A percentile compares a stretch with the other conserved stretches of the same genome.
Evolutionary conservation across 495 filamentous ascomycete species (phyloP).

Genomic region (Clohesyomyces aquaticus): DNA sequence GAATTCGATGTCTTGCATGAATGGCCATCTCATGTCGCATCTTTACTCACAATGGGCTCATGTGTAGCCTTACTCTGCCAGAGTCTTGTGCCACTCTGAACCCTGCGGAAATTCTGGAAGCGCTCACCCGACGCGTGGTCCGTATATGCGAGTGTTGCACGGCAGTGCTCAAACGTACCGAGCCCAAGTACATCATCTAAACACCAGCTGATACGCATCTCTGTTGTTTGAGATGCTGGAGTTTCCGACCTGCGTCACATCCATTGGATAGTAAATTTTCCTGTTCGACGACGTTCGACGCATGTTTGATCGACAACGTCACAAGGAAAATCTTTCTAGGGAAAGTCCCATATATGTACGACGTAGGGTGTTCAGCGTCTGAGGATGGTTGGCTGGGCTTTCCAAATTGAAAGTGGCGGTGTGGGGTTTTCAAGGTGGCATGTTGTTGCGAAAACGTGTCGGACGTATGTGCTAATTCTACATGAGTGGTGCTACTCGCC

Average conservation of each 20-base stretch:
- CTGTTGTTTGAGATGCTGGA: too few species aligned
- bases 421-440: not conserved
- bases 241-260: not conserved
- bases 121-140: not conserved
- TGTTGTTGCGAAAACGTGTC: not conserved
- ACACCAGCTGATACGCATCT: too few species aligned
- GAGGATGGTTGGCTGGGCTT: not conserved
- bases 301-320: not conserved
- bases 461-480: not conserved
- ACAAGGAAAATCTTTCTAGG: not conserved
- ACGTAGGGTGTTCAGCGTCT: not conserved
- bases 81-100: too few species aligned
- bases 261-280: not conserved
- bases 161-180: not conserved
- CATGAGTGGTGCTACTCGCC: not conserved
- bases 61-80: too few species aligned
- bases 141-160: not conserved
- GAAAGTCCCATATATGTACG: not conserved
- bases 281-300: not conserved
- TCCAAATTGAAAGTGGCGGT: conserved; percentile 1
- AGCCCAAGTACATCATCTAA: not conserved
- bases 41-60: too few species aligned
- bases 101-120: too few species aligned
- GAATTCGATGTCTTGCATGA: too few species aligned
- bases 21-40: too few species aligned